A percentile compares a stretch with the other conserved stretches of the same genome.
Conservation (phyloP, 2,329 filamentous ascomycete species). For the Penicillium italicum region DNA sequence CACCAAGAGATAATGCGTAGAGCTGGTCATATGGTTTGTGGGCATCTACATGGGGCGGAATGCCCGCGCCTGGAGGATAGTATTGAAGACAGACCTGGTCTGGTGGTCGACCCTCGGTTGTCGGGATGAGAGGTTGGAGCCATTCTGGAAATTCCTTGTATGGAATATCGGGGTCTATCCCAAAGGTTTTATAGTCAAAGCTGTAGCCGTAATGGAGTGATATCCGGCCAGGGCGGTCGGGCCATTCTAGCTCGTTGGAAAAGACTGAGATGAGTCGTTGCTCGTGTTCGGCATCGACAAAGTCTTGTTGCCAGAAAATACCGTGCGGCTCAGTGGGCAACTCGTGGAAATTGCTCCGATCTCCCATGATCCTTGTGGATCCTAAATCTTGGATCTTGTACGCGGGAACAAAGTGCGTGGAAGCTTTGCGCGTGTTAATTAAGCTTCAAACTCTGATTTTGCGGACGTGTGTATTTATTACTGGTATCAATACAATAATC, state of each 20-base stretch:
- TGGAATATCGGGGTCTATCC: conserved; percentile 50
- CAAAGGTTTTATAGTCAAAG: conserved; percentile 59
- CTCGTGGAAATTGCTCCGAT: conserved; percentile 19
- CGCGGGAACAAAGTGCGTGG: neutral
- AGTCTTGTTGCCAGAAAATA: conserved; percentile 46
- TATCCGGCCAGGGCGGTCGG: conserved; percentile 44
- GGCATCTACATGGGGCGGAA: conserved; percentile 60
- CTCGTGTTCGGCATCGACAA: conserved; percentile 49
- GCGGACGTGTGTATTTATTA: neutral
- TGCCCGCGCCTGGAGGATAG: conserved; percentile 58
- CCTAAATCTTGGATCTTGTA: neutral
- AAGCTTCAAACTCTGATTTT: conserved; percentile 5
- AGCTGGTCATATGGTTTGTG: conserved; percentile 47
- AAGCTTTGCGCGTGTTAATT: neutral
- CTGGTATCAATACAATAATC: conserved; percentile 2
- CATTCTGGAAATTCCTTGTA: conserved; percentile 52
- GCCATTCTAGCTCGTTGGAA: conserved; percentile 47
- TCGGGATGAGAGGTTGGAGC: conserved; percentile 50
- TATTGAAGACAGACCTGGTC: conserved; percentile 60
- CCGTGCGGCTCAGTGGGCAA: conserved; percentile 26
- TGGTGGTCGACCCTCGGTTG: conserved; percentile 44
- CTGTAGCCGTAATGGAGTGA: conserved; percentile 57
- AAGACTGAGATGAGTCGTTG: conserved; percentile 46
- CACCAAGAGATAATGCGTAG: conserved; percentile 34
- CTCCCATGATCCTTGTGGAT: neutral